Evolutionary conservation across 2,329 filamentous ascomycete genomes (phyloP), one percentile per base, ranked within the genome.

Genomic region (Fusarium brevicatenulatum): DNA sequence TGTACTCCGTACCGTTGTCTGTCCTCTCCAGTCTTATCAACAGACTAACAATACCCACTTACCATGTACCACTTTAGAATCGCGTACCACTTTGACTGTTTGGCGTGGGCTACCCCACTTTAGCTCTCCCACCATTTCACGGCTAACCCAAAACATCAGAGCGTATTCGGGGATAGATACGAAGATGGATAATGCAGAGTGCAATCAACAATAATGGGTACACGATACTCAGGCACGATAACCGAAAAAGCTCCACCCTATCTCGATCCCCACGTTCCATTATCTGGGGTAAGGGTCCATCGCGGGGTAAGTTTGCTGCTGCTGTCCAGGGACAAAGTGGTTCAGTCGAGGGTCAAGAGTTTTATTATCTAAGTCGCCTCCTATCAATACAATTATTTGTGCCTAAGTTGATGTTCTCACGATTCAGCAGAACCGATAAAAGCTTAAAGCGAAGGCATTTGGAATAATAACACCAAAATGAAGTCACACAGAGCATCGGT

Each of bases 361-460:
- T 10, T 11, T 11, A 16, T 1, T 52, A 52, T 25, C 6, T 25
- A 34, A 36, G 32, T 10, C 34, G 7, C 15, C 34, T 8, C 1
- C 3, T 1, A 16, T 16, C 15, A 36, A 36, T 3, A 36, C 7
- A 7, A 36, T 16, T 6, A 16, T 9, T 16, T 3, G 7, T 16
- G 13, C 15, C 15, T 16, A 1, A 15, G 32, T 15, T 34, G 12
- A 34, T n/a, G n/a, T n/a, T n/a, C n/a, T n/a, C n/a, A n/a, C n/a
- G n/a, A n/a, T n/a, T n/a, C n/a, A n/a, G 25, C 25, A 25, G 25
- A 25, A 25, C 25, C 25, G 25, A 25, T 25, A 6, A n/a, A 49
- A 16, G 10, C 3, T 2, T 0, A 12, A 18, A 30, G 7, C 3
- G 2, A 5, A 19, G 1, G 0, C 2, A 25, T 3, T 1, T 6